phyloP scores from a whole-genome alignment of 192 early-diverging fungal genomes.

The Gryganskiella cystojenkinii region DNA sequence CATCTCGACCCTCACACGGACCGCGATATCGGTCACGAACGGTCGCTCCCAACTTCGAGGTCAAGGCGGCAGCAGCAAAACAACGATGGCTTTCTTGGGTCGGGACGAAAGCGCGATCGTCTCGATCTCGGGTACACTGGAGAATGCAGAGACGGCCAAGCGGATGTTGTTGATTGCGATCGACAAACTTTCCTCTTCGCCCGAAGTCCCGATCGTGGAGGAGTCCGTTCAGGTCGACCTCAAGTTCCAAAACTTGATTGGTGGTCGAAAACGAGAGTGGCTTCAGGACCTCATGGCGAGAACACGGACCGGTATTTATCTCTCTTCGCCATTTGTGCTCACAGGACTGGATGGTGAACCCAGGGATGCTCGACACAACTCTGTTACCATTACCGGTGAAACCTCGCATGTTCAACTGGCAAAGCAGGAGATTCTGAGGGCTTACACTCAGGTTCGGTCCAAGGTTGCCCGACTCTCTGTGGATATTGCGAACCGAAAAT shows the following conservation, averaged over 20 bases:
- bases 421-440: constrained; percentile 60
- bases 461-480: constrained; percentile 25
- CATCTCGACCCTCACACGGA: constrained; percentile 39
- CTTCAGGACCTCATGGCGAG: constrained; percentile 77
- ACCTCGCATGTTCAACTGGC: constrained; percentile 60
- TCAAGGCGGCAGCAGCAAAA: background rate
- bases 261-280: constrained; percentile 69
- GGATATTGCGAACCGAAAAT: constrained; percentile 66
- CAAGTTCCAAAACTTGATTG: constrained; percentile 76
- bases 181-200: constrained; percentile 33
- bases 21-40: constrained; percentile 15
- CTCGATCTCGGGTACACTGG: constrained; percentile 40
- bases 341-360: constrained; percentile 37
- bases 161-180: constrained; percentile 37
- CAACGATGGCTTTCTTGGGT: background rate
- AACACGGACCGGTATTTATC: constrained; percentile 77
- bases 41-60: too few species aligned
- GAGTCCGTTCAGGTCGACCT: constrained; percentile 37
- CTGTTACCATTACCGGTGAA: constrained; percentile 76
- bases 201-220: constrained; percentile 30
- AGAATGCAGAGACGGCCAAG: constrained; percentile 46
- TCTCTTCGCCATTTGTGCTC: constrained; percentile 70
- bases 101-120: constrained; percentile 34
- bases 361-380: constrained; percentile 54
- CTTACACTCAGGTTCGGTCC: constrained; percentile 55